Evolutionary conservation across 2,329 filamentous ascomycete genomes (phyloP).

Genomic region (Sclerotinia minor): DNA sequence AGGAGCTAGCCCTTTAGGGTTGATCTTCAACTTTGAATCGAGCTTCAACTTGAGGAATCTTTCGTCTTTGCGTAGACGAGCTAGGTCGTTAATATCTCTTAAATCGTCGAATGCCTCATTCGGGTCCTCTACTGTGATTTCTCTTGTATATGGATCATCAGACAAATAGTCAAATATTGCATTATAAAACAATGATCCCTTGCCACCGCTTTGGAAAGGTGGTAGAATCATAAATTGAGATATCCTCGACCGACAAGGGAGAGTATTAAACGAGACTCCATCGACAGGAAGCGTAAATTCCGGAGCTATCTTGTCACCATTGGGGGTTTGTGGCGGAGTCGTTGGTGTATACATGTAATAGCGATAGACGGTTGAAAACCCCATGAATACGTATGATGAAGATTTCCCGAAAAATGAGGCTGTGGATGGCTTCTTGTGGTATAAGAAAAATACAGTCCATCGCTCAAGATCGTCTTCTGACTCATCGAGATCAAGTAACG

Average conservation of each 20-base stretch:
- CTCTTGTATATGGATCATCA: conserved; percentile 62
- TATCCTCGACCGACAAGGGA: conserved; percentile 78
- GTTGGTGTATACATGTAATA: conserved; percentile 67
- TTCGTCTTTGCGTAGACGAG: conserved; percentile 59
- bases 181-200: conserved; percentile 78
- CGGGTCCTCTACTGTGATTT: conserved; percentile 92
- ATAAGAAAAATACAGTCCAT: conserved; percentile 92
- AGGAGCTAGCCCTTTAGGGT: conserved; percentile 50
- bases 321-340: conserved; percentile 47
- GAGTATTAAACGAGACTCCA: conserved; percentile 51
- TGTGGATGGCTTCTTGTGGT: conserved; percentile 57
- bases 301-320: conserved; percentile 41
- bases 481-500: conserved; percentile 67
- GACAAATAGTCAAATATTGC: conserved; percentile 72
- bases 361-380: conserved; percentile 87
- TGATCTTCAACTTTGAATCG: conserved; percentile 53
- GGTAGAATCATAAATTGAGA: conserved; percentile 93
- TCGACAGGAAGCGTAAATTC: conserved; percentile 46
- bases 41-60: conserved; percentile 59
- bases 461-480: conserved; percentile 70
- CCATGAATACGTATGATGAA: conserved; percentile 74
- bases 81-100: conserved; percentile 72
- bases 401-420: conserved; percentile 44
- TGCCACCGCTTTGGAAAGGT: conserved; percentile 77
- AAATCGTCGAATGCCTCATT: conserved; percentile 83